phyloP scores from a whole-genome alignment of 805 yeast genomes.

The Candida coleopterorum region DNA sequence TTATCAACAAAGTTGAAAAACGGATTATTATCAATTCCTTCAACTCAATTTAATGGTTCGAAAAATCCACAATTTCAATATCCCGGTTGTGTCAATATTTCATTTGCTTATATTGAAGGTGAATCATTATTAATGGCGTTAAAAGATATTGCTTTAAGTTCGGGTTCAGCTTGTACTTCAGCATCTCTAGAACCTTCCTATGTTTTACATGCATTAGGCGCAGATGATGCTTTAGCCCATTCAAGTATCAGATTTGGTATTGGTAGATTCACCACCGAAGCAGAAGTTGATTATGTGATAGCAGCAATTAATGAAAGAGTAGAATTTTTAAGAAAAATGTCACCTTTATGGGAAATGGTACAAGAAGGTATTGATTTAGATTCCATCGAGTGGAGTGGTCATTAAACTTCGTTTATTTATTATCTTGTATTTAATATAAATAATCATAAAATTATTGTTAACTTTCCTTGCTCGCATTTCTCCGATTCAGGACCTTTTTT shows the following conservation, averaged over 20 bases:
- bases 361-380: conserved; percentile 95
- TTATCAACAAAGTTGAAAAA: conserved; percentile 70
- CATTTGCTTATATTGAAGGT: conserved; percentile 97
- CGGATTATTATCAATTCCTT: conserved; percentile 76
- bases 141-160: conserved; percentile 91
- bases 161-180: conserved; percentile 98
- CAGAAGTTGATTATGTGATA: conserved; percentile 89
- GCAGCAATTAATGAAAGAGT: conserved; percentile 87
- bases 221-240: conserved; percentile 97
- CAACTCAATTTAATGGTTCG: conserved; percentile 88
- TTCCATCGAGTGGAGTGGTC: conserved; percentile 97
- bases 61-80: conserved; percentile 46
- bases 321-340: conserved; percentile 81
- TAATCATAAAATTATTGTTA: too few species aligned
- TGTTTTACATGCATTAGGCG: conserved; percentile 94
- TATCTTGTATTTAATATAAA: too few species aligned
- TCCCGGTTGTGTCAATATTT: conserved; percentile 93
- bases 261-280: conserved; percentile 96
- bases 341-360: conserved; percentile 99
- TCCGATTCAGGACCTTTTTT: neutral
- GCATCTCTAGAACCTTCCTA: conserved; percentile 97
- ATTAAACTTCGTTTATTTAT: conserved; percentile 34
- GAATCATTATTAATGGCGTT: conserved; percentile 96
- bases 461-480: too few species aligned
- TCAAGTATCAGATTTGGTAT: conserved; percentile 97